Conservation (phyloP, 1,284 basidiomycete species). For the Cryptococcus sp. region DNA sequence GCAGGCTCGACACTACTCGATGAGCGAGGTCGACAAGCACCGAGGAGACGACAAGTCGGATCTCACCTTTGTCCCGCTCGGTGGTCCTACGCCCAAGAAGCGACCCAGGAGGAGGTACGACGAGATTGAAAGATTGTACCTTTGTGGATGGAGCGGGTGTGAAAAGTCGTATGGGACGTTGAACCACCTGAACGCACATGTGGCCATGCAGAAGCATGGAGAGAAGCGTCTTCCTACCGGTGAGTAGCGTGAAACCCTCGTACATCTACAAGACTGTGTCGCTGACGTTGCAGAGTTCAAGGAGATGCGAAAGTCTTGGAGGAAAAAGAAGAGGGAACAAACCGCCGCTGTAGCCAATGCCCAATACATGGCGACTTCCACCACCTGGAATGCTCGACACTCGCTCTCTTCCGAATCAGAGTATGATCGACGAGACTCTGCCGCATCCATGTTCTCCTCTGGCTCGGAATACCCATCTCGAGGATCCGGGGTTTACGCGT, state of each 20-base stretch:
- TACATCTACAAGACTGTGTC: background rate
- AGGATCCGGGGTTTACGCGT: slow-evolving; percentile 7
- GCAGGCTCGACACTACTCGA: slow-evolving; percentile 31
- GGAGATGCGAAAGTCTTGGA: slow-evolving; percentile 92
- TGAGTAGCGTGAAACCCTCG: slow-evolving; percentile 25
- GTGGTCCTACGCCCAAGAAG: slow-evolving; percentile 39
- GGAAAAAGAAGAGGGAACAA: slow-evolving; percentile 78
- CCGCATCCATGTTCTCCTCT: slow-evolving; percentile 15
- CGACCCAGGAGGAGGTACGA: slow-evolving; percentile 49
- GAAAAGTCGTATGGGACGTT: slow-evolving; percentile 52
- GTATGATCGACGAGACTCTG: slow-evolving; percentile 27
- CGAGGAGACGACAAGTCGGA: background rate
- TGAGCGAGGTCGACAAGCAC: slow-evolving; percentile 9
- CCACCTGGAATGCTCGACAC: background rate
- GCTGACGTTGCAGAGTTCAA: slow-evolving; percentile 74
- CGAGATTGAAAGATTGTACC: slow-evolving; percentile 54
- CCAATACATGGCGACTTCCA: slow-evolving; percentile 11
- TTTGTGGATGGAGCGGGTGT: slow-evolving; percentile 53
- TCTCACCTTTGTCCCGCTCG: slow-evolving; percentile 23
- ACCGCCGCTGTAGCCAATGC: slow-evolving; percentile 41
- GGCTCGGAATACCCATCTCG: slow-evolving; percentile 11
- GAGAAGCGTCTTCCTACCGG: slow-evolving; percentile 51
- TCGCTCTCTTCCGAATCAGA: slow-evolving; percentile 24
- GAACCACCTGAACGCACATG: slow-evolving; percentile 56
- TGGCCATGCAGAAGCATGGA: slow-evolving; percentile 55